phyloP scores from a whole-genome alignment of 1,139 yeast species.

The Geotrichum restrictum region DNA sequence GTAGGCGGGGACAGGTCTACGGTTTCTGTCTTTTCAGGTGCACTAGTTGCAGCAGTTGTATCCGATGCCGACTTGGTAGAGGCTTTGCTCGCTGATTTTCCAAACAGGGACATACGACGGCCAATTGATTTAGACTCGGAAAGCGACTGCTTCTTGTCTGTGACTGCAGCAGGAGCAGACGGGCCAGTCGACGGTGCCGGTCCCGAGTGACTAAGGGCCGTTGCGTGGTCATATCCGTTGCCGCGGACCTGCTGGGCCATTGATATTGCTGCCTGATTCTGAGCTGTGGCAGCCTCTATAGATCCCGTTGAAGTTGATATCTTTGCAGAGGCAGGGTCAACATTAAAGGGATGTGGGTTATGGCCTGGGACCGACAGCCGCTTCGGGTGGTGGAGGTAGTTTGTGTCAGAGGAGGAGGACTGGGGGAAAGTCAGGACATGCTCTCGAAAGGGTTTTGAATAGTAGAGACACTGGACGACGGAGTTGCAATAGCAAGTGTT shows the following conservation, averaged over 20 bases:
- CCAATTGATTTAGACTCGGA: conserved; percentile 19
- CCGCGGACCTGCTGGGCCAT: conserved; percentile 3
- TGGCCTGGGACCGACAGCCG: conserved; percentile 34
- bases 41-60: not conserved
- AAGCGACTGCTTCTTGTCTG: not conserved
- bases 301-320: conserved; percentile 26
- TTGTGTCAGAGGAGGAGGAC: conserved; percentile 4
- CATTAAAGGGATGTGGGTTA: conserved; percentile 39
- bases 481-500: conserved; percentile 92
- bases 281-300: conserved; percentile 19
- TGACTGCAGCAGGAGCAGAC: not conserved
- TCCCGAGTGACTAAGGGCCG: not conserved
- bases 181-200: not conserved
- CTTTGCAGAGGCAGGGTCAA: conserved; percentile 30
- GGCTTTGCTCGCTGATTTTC: conserved; percentile 17
- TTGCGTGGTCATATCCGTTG: conserved; percentile 8
- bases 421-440: conserved; percentile 50
- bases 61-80: not conserved
- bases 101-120: conserved; percentile 27
- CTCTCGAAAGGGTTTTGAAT: conserved; percentile 64
- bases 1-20: conserved; percentile 16
- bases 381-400: conserved; percentile 2
- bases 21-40: conserved; percentile 1
- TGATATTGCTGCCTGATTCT: not conserved
- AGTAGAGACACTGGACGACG: conserved; percentile 80